A percentile compares a stretch with the other conserved stretches of the same genome.
phyloP scores from a whole-genome alignment of 2,329 filamentous ascomycete genomes.

The Trichoderma atrobrunneum region DNA sequence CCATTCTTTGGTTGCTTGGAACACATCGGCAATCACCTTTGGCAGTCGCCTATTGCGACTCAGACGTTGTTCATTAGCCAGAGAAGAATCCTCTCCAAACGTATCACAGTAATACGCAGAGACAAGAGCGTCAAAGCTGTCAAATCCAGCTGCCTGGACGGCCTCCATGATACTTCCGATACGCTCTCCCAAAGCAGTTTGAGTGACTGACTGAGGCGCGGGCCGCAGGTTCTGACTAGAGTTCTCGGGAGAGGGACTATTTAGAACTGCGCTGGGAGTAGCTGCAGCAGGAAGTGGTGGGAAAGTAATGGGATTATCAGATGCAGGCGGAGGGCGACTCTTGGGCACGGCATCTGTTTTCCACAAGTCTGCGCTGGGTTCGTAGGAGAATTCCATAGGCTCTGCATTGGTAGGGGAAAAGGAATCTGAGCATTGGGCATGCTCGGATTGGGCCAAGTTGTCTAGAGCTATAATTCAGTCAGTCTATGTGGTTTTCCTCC shows the following conservation, averaged over 20 bases:
- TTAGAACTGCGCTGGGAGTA: background rate
- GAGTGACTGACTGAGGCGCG: background rate
- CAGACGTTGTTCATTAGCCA: conserved; percentile 28
- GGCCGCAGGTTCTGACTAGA: background rate
- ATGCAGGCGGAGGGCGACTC: conserved; percentile 13
- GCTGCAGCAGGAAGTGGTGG: background rate
- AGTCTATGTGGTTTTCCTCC: background rate
- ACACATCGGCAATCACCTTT: conserved; percentile 25
- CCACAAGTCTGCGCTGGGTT: conserved; percentile 22
- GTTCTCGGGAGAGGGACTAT: background rate
- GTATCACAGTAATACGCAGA: conserved; percentile 28
- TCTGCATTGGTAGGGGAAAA: conserved; percentile 22
- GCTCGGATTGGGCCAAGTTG: conserved; percentile 20
- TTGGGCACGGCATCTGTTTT: conserved; percentile 20
- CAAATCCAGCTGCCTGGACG: conserved; percentile 26
- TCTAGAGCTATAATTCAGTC: conserved; percentile 7
- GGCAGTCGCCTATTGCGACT: conserved; percentile 29
- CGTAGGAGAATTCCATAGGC: conserved; percentile 25
- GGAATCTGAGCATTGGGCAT: conserved; percentile 14
- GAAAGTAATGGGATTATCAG: conserved; percentile 15
- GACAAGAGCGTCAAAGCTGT: conserved; percentile 29
- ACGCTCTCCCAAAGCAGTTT: conserved; percentile 22
- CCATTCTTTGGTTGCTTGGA: conserved; percentile 23
- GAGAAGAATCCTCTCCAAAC: conserved; percentile 22
- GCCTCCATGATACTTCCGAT: conserved; percentile 26